These are phyloP conservation scores for Aspergillus affinis DNA, from an alignment of 495 filamentous ascomycete species.

Conservation along the genomic window DNA sequence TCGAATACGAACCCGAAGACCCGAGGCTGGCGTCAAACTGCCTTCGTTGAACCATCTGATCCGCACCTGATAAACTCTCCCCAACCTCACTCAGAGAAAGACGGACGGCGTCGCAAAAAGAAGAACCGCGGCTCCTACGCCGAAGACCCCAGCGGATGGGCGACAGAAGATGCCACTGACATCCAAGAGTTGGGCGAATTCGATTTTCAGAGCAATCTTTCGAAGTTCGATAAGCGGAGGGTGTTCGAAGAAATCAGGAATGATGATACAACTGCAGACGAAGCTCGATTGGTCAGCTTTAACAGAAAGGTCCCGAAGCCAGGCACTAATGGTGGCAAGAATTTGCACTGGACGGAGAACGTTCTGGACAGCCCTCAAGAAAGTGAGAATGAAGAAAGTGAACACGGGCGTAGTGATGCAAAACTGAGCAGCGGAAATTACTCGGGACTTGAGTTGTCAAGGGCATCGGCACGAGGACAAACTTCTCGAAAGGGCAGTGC, in stretches of 20 bases:
- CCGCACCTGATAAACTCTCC: conserved; percentile 9
- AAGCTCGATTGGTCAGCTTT: conserved; percentile 83
- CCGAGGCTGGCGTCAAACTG: conserved; percentile 83
- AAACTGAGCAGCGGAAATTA: conserved; percentile 55
- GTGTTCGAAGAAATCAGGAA: conserved; percentile 87
- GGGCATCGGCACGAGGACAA: conserved; percentile 46
- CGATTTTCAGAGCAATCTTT: conserved; percentile 82
- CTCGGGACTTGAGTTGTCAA: conserved; percentile 53
- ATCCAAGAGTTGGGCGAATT: conserved; percentile 95
- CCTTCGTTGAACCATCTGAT: conserved; percentile 65
- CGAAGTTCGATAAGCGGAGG: conserved; percentile 88
- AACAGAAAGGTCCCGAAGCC: conserved; percentile 74
- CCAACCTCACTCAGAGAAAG: conserved; percentile 25
- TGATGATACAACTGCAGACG: conserved; percentile 84
- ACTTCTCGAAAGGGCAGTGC: conserved; percentile 64
- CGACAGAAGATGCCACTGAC: conserved; percentile 93
- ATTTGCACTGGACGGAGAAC: conserved; percentile 87
- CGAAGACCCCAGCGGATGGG: conserved; percentile 82
- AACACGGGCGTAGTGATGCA: conserved; percentile 55
- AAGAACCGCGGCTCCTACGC: conserved; percentile 51
- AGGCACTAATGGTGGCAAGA: conserved; percentile 82
- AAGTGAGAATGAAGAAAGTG: conserved; percentile 67
- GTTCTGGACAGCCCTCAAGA: conserved; percentile 72
- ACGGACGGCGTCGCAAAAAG: conserved; percentile 51
- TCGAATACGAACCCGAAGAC: conserved; percentile 46